These are phyloP conservation scores for Exophiala calicioides DNA, from an alignment of 2,329 filamentous ascomycete genomes.

Conservation along the genomic window DNA sequence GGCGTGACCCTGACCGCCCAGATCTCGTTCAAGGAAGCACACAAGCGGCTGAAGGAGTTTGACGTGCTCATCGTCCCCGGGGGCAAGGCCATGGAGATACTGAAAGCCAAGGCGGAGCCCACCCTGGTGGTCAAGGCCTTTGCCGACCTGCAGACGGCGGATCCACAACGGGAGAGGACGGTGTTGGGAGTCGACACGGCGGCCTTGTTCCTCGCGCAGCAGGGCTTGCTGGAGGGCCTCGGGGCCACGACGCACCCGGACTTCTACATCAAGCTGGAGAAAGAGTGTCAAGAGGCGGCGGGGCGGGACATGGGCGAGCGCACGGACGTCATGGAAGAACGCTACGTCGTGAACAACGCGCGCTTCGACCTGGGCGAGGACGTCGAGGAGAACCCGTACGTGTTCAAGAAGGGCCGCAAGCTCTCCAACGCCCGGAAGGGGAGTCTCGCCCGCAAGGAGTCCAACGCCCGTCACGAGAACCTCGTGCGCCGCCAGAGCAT, in stretches of 20 bases:
- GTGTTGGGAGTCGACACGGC: conserved; percentile 79
- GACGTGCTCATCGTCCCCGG: conserved; percentile 79
- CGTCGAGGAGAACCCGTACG: conserved; percentile 80
- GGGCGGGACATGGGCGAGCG: conserved; percentile 71
- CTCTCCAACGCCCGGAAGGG: conserved; percentile 71
- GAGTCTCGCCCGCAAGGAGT: conserved; percentile 77
- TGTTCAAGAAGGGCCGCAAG: conserved; percentile 68
- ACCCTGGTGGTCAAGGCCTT: conserved; percentile 73
- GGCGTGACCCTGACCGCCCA: conserved; percentile 72
- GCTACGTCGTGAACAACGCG: conserved; percentile 89
- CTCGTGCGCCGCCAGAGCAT: conserved; percentile 76
- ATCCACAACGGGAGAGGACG: conserved; percentile 77
- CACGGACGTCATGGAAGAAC: conserved; percentile 76
- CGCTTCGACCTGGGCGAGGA: conserved; percentile 78
- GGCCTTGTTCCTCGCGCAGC: conserved; percentile 72
- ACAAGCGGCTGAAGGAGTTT: conserved; percentile 71
- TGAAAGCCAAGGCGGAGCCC: conserved; percentile 63
- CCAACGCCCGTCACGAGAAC: conserved; percentile 73
- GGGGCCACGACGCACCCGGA: conserved; percentile 82
- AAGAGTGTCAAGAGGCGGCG: conserved; percentile 72
- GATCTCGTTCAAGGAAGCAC: conserved; percentile 75
- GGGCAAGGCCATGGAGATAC: conserved; percentile 62
- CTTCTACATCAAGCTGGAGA: conserved; percentile 77
- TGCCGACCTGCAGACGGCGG: conserved; percentile 75
- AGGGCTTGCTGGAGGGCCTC: conserved; percentile 75